Base-by-base conservation (phyloP, 1,284 basidiomycete genomes). In the Cerrena zonata region DNA sequence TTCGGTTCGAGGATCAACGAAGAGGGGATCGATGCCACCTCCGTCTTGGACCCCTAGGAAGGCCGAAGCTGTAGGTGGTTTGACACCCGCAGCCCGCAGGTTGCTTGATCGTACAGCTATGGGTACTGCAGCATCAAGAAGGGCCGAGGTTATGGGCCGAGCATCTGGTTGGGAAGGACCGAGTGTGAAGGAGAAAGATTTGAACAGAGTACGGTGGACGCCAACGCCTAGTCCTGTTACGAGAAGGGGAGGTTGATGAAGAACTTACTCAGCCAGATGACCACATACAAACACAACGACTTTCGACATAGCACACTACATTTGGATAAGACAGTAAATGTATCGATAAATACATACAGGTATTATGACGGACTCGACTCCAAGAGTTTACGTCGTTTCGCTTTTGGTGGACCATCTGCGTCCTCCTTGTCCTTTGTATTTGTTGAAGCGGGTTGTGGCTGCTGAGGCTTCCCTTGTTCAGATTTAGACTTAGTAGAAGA, bases 51-150 rank as follows among this genome's bases (percentile, higher is more conserved):
- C 79, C 18, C 86, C 80, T 5, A 75, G 76, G 61, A 79, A 73
- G 64, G 80, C 73, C 21, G 81, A 81, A 57, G 85, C 73, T 46
- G 71, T 78, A 18, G 89, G 86, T 4, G 80, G 76, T 54, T 67
- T 94, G 52, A 93, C 91, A 0, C 91, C 91, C 12, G 92, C 92
- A 12, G 92, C 83, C 22, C 78, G 75, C 59, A 73, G 81, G 50
- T 63, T 95, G 40, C 69, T 95, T 51, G 82, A 91, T 58, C 73
- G 87, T 54, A 85, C 84, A 21, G 78, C 80, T 0, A 67, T 82
- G 72, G 74, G 79, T 49, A 77, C 77, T 10, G 79, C 79, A 5
- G 83, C 79, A 15, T 65, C 75, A 21, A 77, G 80, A 59, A 73
- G 88, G 51, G 79, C 82, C 2, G 86, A 87, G 19, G 84, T 76